Conservation (phyloP, 306 rosid species). For the Inga leiocalycina region DNA sequence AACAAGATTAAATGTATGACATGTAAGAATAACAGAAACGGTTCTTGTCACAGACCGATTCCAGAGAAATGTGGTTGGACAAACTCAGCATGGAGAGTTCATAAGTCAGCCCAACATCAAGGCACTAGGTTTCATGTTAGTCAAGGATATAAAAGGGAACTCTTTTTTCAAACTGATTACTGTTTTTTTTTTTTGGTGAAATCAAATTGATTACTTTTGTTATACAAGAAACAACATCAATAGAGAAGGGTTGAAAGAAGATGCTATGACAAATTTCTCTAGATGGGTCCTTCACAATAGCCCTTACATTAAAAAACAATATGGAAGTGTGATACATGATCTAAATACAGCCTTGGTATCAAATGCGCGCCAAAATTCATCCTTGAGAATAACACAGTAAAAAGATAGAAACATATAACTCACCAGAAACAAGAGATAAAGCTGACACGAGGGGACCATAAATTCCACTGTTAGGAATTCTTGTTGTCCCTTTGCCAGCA, state of each 20-base stretch:
- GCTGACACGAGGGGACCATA: constrained; percentile 79
- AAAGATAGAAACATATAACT: constrained; percentile 29
- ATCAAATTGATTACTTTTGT: neutral
- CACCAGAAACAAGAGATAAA: constrained; percentile 66
- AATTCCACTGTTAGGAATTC: constrained; percentile 44
- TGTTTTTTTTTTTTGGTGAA: neutral
- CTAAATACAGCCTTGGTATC: neutral
- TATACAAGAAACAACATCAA: neutral
- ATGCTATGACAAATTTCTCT: constrained; percentile 13
- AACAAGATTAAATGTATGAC: neutral
- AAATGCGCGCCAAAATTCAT: neutral
- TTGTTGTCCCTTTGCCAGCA: constrained; percentile 74
- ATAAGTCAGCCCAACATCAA: neutral
- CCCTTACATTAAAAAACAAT: neutral
- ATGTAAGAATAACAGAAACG: neutral
- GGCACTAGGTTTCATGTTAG: neutral
- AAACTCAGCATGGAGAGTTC: neutral
- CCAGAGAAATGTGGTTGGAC: neutral
- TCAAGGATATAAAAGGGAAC: neutral
- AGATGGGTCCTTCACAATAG: neutral
- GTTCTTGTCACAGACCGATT: neutral
- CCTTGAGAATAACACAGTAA: neutral
- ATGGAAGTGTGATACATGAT: neutral
- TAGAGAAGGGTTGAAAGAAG: neutral
- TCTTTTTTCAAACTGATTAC: neutral